These are phyloP conservation scores for Calocybe cyanea DNA, from an alignment of 768 basidiomycete species.

Conservation along the genomic window DNA sequence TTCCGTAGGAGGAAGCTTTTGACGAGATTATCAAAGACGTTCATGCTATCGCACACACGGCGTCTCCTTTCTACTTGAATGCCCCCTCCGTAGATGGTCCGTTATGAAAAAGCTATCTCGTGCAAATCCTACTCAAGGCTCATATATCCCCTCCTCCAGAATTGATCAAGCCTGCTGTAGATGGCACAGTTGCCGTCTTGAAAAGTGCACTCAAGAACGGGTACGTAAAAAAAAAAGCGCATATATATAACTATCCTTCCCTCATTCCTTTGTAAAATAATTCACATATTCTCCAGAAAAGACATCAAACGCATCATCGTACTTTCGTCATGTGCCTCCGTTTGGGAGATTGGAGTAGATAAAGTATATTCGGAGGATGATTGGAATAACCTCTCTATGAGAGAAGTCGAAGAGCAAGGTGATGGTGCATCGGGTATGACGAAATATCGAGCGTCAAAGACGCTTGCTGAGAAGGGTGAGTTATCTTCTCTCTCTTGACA, in stretches of 20 bases:
- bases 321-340: not conserved
- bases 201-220: conserved; percentile 52
- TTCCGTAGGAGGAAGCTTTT: conserved; percentile 50
- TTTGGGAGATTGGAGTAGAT: conserved; percentile 23
- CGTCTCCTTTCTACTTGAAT: conserved; percentile 23
- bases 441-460: conserved; percentile 63
- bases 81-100: not conserved
- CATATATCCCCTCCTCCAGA: conserved; percentile 33
- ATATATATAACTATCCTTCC: too few relatives aligned
- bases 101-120: conserved; percentile 18
- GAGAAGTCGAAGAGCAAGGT: conserved; percentile 47
- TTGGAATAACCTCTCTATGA: conserved; percentile 55
- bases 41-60: conserved; percentile 59
- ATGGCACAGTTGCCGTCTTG: conserved; percentile 64
- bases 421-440: conserved; percentile 30
- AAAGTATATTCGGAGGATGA: conserved; percentile 44
- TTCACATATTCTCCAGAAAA: not conserved
- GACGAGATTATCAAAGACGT: conserved; percentile 69
- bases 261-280: not conserved
- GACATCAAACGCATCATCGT: conserved; percentile 45
- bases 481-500: conserved; percentile 14
- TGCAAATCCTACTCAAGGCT: not conserved
- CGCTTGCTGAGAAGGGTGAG: conserved; percentile 56
- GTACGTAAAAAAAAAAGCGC: not conserved
- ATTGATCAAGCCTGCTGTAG: conserved; percentile 65